phyloP scores from a whole-genome alignment of 768 basidiomycete species.

The Russula sp. region DNA sequence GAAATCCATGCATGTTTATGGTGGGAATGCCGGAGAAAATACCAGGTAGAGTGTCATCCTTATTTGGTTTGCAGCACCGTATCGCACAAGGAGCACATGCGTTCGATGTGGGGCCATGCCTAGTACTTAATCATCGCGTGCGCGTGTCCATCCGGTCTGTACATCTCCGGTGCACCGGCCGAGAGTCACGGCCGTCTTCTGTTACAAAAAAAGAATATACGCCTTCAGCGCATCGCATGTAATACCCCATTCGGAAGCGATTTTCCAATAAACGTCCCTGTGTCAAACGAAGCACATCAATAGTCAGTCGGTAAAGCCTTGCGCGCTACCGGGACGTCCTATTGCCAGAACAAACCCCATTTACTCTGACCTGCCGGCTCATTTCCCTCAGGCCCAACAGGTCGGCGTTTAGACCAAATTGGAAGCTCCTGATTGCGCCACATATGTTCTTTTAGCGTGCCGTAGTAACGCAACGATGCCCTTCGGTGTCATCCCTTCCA shows the following conservation, averaged over 20 bases:
- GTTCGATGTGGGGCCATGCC: background rate
- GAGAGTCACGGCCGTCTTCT: constrained; percentile 5
- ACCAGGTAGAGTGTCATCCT: constrained; percentile 8
- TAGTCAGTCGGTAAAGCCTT: constrained; percentile 9
- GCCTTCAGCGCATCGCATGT: constrained; percentile 5
- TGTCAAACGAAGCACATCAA: constrained; percentile 8
- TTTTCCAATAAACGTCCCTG: constrained; percentile 7
- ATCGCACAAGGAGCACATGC: constrained; percentile 1
- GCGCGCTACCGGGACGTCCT: constrained; percentile 1
- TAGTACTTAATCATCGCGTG: background rate
- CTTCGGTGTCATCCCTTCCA: constrained; percentile 90
- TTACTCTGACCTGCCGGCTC: constrained; percentile 5
- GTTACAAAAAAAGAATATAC: constrained; percentile 8
- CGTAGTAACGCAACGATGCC: constrained; percentile 62
- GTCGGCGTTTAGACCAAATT: background rate
- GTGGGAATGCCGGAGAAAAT: constrained; percentile 10
- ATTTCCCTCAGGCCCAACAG: background rate
- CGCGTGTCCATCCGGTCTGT: background rate
- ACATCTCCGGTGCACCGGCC: constrained; percentile 2
- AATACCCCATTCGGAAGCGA: constrained; percentile 13
- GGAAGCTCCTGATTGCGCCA: constrained; percentile 5
- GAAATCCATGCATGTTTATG: constrained; percentile 5
- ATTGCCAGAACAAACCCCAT: constrained; percentile 12
- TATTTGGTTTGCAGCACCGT: constrained; percentile 5
- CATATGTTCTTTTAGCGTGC: constrained; percentile 44